phyloP scores from a whole-genome alignment of 176 grass and related monocot species.

The Aechmea fasciata region DNA sequence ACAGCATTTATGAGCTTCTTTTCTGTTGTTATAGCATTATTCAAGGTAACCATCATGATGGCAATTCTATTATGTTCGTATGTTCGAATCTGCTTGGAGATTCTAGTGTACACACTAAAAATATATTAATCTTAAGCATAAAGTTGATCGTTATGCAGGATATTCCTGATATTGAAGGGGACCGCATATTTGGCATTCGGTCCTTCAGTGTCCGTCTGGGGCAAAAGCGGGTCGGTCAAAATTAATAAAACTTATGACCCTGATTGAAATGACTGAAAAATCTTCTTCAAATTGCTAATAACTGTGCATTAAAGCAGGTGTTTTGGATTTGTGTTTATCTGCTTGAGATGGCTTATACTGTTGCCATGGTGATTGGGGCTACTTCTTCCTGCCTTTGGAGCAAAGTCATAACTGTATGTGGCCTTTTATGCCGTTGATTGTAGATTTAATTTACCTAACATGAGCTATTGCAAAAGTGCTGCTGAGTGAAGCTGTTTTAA shows the following conservation, averaged over 20 bases:
- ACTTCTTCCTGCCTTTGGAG: slow-evolving; percentile 68
- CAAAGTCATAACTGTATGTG: slow-evolving; percentile 62
- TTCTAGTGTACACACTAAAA: not conserved
- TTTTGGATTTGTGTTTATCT: slow-evolving; percentile 88
- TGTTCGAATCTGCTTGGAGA: not conserved
- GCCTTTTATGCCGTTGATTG: not conserved
- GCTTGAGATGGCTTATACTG: slow-evolving; percentile 71
- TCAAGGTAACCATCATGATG: slow-evolving; percentile 53
- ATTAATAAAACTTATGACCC: not conserved
- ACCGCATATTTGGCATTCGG: slow-evolving; percentile 76
- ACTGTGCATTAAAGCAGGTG: slow-evolving; percentile 36
- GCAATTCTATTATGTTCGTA: not conserved
- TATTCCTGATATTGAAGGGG: slow-evolving; percentile 96
- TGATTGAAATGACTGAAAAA: slow-evolving; percentile 3
- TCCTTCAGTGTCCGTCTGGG: slow-evolving; percentile 82
- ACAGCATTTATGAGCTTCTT: slow-evolving; percentile 98
- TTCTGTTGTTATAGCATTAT: slow-evolving; percentile 95
- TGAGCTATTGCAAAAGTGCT: not conserved
- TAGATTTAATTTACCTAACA: slow-evolving; percentile 3
- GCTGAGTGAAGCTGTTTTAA: too few relatives aligned
- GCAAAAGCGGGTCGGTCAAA: slow-evolving; percentile 57
- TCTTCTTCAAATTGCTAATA: slow-evolving; percentile 21
- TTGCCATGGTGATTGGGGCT: slow-evolving; percentile 60
- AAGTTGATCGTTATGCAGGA: slow-evolving; percentile 37
- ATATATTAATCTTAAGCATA: not conserved